Base-by-base conservation (phyloP, 345 rosid species). In the Hirschfeldia incana region DNA sequence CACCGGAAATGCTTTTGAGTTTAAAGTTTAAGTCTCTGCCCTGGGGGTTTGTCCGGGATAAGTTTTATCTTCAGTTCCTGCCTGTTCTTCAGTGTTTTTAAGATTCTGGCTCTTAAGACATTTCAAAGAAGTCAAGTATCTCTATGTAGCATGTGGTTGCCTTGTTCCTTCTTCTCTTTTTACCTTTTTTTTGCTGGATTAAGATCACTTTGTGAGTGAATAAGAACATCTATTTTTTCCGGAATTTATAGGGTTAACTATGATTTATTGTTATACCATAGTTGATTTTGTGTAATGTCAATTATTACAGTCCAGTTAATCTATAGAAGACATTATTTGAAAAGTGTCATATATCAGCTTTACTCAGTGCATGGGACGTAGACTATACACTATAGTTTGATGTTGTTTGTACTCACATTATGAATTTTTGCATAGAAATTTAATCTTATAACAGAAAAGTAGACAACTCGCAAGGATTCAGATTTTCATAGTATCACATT, bases 1-100 rank as follows among this genome's bases (percentile, higher is more conserved):
- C 98, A 93, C 78, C 82, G 96, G 82, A 91, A 93, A 70, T 93
- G 98, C 89, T 93, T 93, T 88, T 92, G 85, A 89, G 82, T 65
- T 77, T n/a, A n/a, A 77, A 33, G 74, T 76, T 39, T n/a, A 60
- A 44, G 79, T 69, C 53, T 76, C 46, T 60, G 67, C 49, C 61
- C 26, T 17, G 67, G 0, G 68, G 74, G 68, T 60, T 60, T 76
- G 4, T 76, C 67, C 42, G 16, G 65, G 6, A 36, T 36, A 65
- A 55, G 72, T 39, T 67, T 53, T 67, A 58, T 61, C 74, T 76
- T 76, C 72, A n/a, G 30, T 39, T 15, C 61, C 29, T 44, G 6
- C 60, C 12, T 44, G 5, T 6, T 55, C 34, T 57, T 66, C 69
- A 32, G 15, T 64, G 3, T 63, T 77, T n/a, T 70, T 76, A 61